A percentile compares a stretch with the other conserved stretches of the same genome.
Evolutionary conservation across 805 yeast species (phyloP).

Genomic region (Sungouiozyma ichnusensis): DNA sequence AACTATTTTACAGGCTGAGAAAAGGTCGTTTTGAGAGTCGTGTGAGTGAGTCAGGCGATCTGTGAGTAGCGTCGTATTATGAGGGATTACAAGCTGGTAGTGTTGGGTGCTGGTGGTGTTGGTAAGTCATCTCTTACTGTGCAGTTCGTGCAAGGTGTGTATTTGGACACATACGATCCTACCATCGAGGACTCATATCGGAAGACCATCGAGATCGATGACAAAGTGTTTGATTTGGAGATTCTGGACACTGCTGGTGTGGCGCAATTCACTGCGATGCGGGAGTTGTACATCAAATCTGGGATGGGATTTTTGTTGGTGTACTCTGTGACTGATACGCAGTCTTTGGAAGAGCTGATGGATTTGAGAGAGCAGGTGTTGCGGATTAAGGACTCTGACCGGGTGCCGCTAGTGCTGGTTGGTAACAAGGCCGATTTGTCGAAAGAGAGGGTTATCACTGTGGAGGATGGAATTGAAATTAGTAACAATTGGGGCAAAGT

Average conservation of each 20-base stretch:
- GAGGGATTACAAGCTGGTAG: constrained; percentile 79
- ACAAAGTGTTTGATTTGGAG: constrained; percentile 76
- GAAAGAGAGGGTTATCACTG: constrained; percentile 61
- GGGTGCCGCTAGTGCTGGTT: constrained; percentile 79
- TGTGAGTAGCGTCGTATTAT: no score
- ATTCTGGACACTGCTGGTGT: constrained; percentile 88
- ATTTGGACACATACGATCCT: constrained; percentile 88
- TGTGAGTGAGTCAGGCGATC: no score
- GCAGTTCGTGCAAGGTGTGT: constrained; percentile 83
- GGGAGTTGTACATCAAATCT: constrained; percentile 76
- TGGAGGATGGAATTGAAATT: constrained; percentile 73
- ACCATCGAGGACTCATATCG: constrained; percentile 94
- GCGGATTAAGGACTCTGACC: constrained; percentile 63
- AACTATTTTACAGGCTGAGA: no score
- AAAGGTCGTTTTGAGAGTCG: no score
- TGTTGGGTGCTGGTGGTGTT: constrained; percentile 94
- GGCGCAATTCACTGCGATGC: constrained; percentile 93
- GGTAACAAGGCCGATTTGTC: constrained; percentile 87
- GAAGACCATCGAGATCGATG: constrained; percentile 80
- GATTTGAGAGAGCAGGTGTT: constrained; percentile 76
- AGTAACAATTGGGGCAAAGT: constrained; percentile 82
- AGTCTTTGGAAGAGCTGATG: constrained; percentile 66
- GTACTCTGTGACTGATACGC: constrained; percentile 69
- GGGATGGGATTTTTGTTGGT: constrained; percentile 87
- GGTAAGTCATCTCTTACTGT: constrained; percentile 93